Base-by-base conservation (phyloP, 345 rosid genomes). In the Lepidium aucheri region DNA sequence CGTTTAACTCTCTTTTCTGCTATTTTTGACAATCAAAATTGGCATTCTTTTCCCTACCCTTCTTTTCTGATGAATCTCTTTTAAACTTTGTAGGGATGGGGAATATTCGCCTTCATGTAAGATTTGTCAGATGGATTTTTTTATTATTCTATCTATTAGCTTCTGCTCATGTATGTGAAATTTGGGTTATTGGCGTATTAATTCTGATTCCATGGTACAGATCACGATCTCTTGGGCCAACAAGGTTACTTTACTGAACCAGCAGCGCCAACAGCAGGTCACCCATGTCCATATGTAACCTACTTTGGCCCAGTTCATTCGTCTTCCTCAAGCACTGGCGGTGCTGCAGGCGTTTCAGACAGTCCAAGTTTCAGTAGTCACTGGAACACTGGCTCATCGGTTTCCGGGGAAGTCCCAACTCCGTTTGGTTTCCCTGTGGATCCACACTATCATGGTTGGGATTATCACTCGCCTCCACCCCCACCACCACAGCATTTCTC, bases 221-320 rank as follows among this genome's bases (percentile, higher is more conserved):
- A 92, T 86, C 89, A 88, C 59, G 96, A 86, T 76, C 79, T 80
- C 50, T 57, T 81, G 74, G 90, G 86, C 24, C 97, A 86, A 40
- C 77, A 74, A 45, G 77, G 77, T 22, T 74, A 60, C 60, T 85
- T 78, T 47, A 73, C 91, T 6, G 99, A 94, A 64, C 95, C 83
- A 56, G 63, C 92, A 11, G 85, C 83, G 55, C 77, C 91, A 61
- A 76, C 99, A 35, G 81, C 89, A 10, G 75, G 78, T 30, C 96
- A 94, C 72, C 87, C 90, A 51, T 94, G 99, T 70, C 99, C 99
- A 11, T 94, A 90, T 65, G 74, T 94, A 60, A 84, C 96, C 68
- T 94, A 90, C 77, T 54, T 90, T 51, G 97, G 90, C 59, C 96
- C 99, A 9, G 70, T 88, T 68, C 91, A 84, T 65, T 93, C 97